Evolutionary conservation across 1,284 basidiomycete species (phyloP).

Genomic region (Irpex lacteus): DNA sequence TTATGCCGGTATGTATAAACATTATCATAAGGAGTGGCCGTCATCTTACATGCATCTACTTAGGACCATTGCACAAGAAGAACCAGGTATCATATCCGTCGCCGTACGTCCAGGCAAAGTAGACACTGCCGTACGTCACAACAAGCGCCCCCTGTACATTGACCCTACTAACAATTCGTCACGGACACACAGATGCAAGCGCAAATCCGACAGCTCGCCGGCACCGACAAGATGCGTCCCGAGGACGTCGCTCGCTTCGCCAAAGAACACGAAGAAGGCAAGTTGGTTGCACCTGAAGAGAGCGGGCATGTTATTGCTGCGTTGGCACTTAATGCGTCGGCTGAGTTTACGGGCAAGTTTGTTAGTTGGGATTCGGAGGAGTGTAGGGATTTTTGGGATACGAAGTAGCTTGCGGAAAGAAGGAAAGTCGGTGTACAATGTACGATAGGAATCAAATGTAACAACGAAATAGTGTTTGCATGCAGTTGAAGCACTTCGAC

Average conservation of each 20-base stretch:
- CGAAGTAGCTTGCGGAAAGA: constrained; percentile 2
- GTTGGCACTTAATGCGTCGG: constrained; percentile 56
- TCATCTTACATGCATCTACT: background rate
- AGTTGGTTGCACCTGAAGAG: constrained; percentile 68
- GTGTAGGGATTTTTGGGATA: constrained; percentile 48
- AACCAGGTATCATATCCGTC: constrained; percentile 68
- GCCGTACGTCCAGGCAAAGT: constrained; percentile 86
- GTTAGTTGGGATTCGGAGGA: constrained; percentile 68
- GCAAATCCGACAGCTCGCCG: constrained; percentile 53
- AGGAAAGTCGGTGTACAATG: background rate
- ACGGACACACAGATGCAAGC: constrained; percentile 62
- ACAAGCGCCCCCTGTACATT: background rate
- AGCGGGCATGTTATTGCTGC: constrained; percentile 75
- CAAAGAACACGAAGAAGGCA: constrained; percentile 57
- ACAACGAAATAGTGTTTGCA: too few relatives aligned
- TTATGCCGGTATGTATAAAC: constrained; percentile 56
- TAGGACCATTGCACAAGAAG: constrained; percentile 82
- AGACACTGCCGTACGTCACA: constrained; percentile 58
- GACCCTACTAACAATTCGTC: background rate
- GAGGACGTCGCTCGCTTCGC: constrained; percentile 55
- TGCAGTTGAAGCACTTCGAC: too few relatives aligned
- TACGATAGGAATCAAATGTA: background rate
- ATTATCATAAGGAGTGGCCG: background rate
- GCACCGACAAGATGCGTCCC: constrained; percentile 22
- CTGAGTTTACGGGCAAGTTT: constrained; percentile 68